Evolutionary conservation across 2,329 filamentous ascomycete genomes (phyloP).

Genomic region (Teratosphaeria nubilosa): DNA sequence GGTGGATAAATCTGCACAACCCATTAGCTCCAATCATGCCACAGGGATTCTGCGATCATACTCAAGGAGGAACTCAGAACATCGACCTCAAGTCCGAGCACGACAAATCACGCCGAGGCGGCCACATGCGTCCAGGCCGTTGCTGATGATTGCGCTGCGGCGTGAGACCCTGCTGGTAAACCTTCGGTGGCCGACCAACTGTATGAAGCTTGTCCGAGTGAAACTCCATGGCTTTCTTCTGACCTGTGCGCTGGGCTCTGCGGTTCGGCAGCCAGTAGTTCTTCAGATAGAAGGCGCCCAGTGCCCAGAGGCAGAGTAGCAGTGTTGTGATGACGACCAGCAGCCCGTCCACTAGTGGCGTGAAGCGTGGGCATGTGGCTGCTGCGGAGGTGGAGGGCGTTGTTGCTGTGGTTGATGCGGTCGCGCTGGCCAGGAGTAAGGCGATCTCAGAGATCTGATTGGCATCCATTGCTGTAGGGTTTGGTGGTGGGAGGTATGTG

Average conservation of each 20-base stretch:
- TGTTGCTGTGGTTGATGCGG: not conserved
- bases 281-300: not conserved
- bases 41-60: not conserved
- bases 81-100: not conserved
- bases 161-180: not conserved
- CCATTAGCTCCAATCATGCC: not conserved
- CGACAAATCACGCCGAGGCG: not conserved
- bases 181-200: not conserved
- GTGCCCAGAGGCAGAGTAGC: not conserved
- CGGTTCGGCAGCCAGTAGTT: not conserved
- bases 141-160: not conserved
- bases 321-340: not conserved
- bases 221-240: not conserved
- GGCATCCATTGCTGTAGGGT: not conserved
- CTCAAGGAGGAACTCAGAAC: not conserved
- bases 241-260: not conserved
- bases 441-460: not conserved
- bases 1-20: not conserved
- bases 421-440: not conserved
- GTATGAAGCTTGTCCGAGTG: not conserved
- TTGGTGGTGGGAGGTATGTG: not conserved
- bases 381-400: not conserved
- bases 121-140: not conserved
- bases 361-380: not conserved
- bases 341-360: not conserved